Conservation (phyloP, 2,329 filamentous ascomycete species). For the Sporothrix pseudoabietina region DNA sequence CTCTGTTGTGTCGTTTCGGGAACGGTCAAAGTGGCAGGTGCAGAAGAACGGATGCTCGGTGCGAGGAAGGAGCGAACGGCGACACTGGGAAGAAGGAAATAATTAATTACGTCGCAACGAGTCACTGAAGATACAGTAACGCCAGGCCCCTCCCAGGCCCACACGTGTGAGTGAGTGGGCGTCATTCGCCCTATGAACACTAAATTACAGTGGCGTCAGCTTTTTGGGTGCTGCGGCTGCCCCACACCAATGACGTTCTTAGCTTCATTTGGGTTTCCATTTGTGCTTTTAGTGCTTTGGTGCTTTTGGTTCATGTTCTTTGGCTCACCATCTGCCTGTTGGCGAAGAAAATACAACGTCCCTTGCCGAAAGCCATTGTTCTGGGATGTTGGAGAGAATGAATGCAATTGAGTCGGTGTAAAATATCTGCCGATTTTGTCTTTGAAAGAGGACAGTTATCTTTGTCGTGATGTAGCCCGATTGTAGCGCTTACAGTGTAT, state of each 20-base stretch:
- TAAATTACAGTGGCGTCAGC: background rate
- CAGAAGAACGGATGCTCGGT: background rate
- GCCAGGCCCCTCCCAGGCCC: background rate
- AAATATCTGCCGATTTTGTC: background rate
- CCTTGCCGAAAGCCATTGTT: background rate
- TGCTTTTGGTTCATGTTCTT: background rate
- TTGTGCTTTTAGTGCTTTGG: background rate
- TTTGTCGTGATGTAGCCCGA: background rate
- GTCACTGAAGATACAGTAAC: background rate
- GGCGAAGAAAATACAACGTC: background rate
- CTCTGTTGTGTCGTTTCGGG: conserved; percentile 9
- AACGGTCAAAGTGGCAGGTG: conserved; percentile 19
- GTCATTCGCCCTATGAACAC: background rate
- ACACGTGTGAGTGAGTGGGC: background rate
- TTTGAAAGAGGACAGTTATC: background rate
- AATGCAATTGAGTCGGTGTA: too few species aligned
- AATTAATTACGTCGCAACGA: background rate
- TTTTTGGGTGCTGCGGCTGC: background rate
- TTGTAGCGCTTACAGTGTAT: background rate
- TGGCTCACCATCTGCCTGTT: background rate
- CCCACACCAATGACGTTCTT: conserved; percentile 25
- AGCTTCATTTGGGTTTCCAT: background rate
- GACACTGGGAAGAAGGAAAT: background rate
- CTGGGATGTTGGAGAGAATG: too few species aligned
- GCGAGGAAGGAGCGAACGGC: background rate